Conservation (phyloP, 306 rosid species). For the Erythrophleum fordii region DNA sequence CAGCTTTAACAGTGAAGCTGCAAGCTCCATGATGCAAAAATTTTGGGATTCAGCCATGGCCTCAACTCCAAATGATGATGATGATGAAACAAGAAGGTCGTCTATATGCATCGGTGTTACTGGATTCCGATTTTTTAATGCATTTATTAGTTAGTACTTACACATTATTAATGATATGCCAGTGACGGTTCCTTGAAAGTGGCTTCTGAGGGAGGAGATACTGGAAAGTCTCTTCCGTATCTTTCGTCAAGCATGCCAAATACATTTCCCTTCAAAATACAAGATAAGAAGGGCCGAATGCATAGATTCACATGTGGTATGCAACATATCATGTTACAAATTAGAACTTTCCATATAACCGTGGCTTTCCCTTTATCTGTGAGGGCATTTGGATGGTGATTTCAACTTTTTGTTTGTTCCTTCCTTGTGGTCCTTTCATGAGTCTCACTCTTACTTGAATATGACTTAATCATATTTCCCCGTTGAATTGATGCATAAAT, state of each 20-base stretch:
- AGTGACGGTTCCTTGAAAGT: slow-evolving; percentile 82
- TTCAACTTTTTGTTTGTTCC: slow-evolving; percentile 11
- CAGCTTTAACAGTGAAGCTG: slow-evolving; percentile 65
- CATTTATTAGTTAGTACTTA: slow-evolving; percentile 32
- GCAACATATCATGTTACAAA: slow-evolving; percentile 39
- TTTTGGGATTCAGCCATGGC: slow-evolving; percentile 99
- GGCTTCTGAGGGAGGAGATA: slow-evolving; percentile 88
- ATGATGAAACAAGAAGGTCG: slow-evolving; percentile 81
- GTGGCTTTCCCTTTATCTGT: slow-evolving; percentile 15
- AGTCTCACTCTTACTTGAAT: slow-evolving; percentile 27
- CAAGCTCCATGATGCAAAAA: slow-evolving; percentile 87
- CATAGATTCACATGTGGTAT: slow-evolving; percentile 91
- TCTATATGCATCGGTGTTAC: slow-evolving; percentile 23
- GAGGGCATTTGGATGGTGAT: slow-evolving; percentile 30
- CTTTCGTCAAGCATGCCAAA: slow-evolving; percentile 53
- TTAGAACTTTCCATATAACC: slow-evolving; percentile 8
- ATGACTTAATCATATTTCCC: neutral
- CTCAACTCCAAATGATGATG: slow-evolving; percentile 71
- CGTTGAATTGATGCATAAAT: neutral
- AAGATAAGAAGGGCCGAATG: slow-evolving; percentile 91
- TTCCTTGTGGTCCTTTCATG: slow-evolving; percentile 25
- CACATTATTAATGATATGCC: slow-evolving; percentile 41
- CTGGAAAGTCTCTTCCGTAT: slow-evolving; percentile 64
- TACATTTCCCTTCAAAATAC: slow-evolving; percentile 78
- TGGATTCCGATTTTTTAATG: slow-evolving; percentile 21